Conservation (phyloP, 2,329 filamentous ascomycete species). For the Leptographium flavum region DNA sequence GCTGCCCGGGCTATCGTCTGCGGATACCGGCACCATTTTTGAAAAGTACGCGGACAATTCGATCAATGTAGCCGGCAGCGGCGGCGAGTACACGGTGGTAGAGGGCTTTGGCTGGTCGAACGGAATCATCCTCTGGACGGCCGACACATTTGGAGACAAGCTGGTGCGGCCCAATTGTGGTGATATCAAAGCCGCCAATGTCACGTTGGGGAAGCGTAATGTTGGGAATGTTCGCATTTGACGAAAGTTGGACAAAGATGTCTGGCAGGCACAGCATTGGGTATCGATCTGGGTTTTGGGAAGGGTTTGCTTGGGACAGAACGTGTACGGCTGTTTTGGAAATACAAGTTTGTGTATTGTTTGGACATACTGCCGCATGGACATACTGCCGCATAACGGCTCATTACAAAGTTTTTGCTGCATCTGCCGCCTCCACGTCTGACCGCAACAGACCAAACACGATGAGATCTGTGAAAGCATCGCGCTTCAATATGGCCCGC, state of each 20-base stretch:
- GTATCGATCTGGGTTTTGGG: neutral
- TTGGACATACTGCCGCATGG: too few species aligned
- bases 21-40: constrained; percentile 47
- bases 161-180: constrained; percentile 42
- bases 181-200: constrained; percentile 28
- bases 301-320: neutral
- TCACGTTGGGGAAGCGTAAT: constrained; percentile 21
- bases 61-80: constrained; percentile 46
- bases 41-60: constrained; percentile 52
- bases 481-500: constrained; percentile 27
- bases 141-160: constrained; percentile 43
- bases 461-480: constrained; percentile 21
- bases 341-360: too few species aligned
- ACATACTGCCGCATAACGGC: too few species aligned
- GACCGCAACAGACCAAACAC: constrained; percentile 20
- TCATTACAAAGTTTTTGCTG: neutral
- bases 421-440: constrained; percentile 1
- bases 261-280: constrained; percentile 19
- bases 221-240: constrained; percentile 27
- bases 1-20: constrained; percentile 28
- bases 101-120: constrained; percentile 61
- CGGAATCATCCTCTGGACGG: constrained; percentile 52
- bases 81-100: constrained; percentile 55
- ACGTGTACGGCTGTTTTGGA: too few species aligned
- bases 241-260: constrained; percentile 33